phyloP scores from a whole-genome alignment of 2,329 filamentous ascomycete species.

The Pestalotiopsis sp. region DNA sequence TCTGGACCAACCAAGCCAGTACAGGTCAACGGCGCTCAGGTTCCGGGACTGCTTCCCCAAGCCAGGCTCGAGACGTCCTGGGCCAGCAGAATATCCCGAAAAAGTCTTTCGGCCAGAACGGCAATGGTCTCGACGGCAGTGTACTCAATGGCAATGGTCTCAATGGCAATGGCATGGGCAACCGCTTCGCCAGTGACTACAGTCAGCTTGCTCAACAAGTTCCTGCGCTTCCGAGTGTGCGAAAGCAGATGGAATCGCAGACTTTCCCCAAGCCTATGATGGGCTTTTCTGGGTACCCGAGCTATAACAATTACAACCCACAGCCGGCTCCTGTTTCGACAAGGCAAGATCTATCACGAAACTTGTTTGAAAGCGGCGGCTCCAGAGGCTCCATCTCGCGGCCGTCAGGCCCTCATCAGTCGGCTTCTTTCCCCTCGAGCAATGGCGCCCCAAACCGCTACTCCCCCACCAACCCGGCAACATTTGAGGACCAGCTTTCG shows the following conservation, averaged over 20 bases:
- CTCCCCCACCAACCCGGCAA: not conserved
- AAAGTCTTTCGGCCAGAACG: conserved; percentile 47
- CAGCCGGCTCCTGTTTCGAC: conserved; percentile 20
- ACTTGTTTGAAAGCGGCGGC: conserved; percentile 7
- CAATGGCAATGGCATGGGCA: conserved; percentile 36
- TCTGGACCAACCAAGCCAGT: conserved; percentile 60
- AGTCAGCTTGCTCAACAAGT: too few relatives aligned
- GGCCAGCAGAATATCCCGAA: conserved; percentile 48
- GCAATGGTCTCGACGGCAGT: conserved; percentile 40
- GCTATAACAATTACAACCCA: conserved; percentile 34
- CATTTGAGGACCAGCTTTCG: conserved; percentile 39
- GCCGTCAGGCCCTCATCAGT: conserved; percentile 43
- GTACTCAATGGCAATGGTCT: conserved; percentile 38
- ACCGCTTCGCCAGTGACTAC: too few relatives aligned
- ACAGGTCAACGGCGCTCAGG: conserved; percentile 42
- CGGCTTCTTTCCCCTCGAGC: conserved; percentile 46
- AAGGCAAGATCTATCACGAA: conserved; percentile 13
- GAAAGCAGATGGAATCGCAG: not conserved
- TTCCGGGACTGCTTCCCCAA: conserved; percentile 61
- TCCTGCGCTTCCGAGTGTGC: too few relatives aligned
- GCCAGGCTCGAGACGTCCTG: conserved; percentile 49
- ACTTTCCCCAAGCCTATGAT: not conserved
- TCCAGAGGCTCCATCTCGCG: conserved; percentile 34
- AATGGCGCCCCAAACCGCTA: conserved; percentile 34
- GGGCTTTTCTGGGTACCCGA: too few relatives aligned